These are phyloP conservation scores for Echinochloa phyllopogon DNA, from an alignment of 176 grass and related monocot species.

Conservation along the genomic window DNA sequence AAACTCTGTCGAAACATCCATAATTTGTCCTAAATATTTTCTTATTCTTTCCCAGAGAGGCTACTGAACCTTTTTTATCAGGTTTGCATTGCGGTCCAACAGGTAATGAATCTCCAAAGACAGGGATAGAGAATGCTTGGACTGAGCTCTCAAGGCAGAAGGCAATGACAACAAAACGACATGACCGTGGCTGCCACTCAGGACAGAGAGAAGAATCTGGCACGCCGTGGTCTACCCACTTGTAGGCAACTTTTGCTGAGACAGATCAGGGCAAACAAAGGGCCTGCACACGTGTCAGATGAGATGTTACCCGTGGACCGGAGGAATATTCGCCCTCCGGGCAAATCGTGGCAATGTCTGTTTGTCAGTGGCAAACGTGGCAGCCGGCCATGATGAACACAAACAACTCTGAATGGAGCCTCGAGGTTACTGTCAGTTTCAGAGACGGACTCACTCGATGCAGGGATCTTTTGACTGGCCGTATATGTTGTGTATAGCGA, in stretches of 20 bases:
- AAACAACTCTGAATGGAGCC: not conserved
- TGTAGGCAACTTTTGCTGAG: not conserved
- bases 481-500: not conserved
- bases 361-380: not conserved
- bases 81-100: not conserved
- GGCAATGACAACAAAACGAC: not conserved
- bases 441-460: not conserved
- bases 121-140: not conserved
- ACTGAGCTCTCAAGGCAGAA: not conserved
- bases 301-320: not conserved
- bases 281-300: not conserved
- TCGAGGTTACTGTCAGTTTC: not conserved
- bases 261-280: conserved; percentile 3
- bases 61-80: not conserved
- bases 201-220: conserved; percentile 1
- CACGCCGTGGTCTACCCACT: not conserved
- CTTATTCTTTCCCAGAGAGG: not conserved
- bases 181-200: not conserved
- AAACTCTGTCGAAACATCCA: not conserved
- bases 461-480: not conserved
- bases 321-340: not conserved
- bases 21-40: not conserved
- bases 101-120: not conserved
- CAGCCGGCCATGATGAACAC: conserved; percentile 11
- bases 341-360: too few relatives aligned